phyloP scores from a whole-genome alignment of 495 filamentous ascomycete species.

The Penicillium longicatenatum region DNA sequence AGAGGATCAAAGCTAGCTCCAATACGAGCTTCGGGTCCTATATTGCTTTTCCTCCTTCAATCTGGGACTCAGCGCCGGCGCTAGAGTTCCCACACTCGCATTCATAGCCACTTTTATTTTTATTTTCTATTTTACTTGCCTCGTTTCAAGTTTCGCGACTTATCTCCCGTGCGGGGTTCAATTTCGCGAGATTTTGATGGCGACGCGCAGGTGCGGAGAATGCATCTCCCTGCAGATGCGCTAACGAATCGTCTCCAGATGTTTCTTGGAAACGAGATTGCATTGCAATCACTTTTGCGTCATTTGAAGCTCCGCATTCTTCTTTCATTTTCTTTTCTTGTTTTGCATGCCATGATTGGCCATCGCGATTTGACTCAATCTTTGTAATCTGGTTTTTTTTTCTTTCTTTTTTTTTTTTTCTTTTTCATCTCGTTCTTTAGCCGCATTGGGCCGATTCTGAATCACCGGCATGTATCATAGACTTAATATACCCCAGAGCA shows the following conservation, averaged over 20 bases:
- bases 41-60: constrained; percentile 2
- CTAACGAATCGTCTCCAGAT: neutral
- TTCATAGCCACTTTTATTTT: constrained; percentile 3
- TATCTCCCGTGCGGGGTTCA: constrained; percentile 19
- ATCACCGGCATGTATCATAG: constrained; percentile 49
- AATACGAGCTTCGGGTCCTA: constrained; percentile 4
- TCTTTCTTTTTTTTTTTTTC: constrained; percentile 14
- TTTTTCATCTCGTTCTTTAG: constrained; percentile 22
- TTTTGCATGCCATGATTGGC: constrained; percentile 22
- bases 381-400: constrained; percentile 19
- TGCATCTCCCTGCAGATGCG: constrained; percentile 2
- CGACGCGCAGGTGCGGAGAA: constrained; percentile 31
- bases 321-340: constrained; percentile 13
- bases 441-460: constrained; percentile 31
- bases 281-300: constrained; percentile 17
- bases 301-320: constrained; percentile 14
- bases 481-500: constrained; percentile 50
- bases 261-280: constrained; percentile 2
- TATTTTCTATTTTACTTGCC: constrained; percentile 3
- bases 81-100: constrained; percentile 1
- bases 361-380: constrained; percentile 17
- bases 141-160: constrained; percentile 12
- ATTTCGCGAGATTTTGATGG: constrained; percentile 10
- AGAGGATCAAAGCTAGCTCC: neutral
- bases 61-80: constrained; percentile 15